Evolutionary conservation across 23 red algal genomes (phyloP).

Genomic region (Gracilaria vermiculophylla): DNA sequence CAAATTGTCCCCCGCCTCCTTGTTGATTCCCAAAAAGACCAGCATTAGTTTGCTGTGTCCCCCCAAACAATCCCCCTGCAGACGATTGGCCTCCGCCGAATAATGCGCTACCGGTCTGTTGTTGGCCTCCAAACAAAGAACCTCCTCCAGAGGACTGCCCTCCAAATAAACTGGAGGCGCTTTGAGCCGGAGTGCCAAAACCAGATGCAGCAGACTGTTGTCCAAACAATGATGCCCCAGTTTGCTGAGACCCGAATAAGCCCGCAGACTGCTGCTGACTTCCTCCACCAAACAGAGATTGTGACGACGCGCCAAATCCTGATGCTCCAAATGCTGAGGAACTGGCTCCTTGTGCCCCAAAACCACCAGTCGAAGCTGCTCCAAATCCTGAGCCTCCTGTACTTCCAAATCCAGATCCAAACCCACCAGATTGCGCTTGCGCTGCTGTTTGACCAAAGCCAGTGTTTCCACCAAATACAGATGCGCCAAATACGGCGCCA

Average conservation of each 20-base stretch:
- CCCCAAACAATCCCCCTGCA: background rate
- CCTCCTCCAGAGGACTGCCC: background rate
- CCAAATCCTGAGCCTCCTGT: background rate
- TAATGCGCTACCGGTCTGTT: constrained; percentile 2
- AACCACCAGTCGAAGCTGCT: background rate
- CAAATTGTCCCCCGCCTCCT: background rate
- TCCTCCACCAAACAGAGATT: constrained; percentile 34
- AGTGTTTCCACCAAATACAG: background rate
- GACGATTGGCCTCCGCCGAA: background rate
- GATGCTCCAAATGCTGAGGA: constrained; percentile 17
- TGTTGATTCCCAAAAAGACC: constrained; percentile 29
- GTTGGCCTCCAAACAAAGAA: constrained; percentile 10
- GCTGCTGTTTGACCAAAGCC: constrained; percentile 8
- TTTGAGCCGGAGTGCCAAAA: constrained; percentile 15
- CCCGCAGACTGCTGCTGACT: background rate
- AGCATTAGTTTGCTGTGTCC: background rate
- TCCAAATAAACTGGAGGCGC: constrained; percentile 35
- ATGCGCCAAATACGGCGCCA: background rate
- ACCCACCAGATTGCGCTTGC: background rate
- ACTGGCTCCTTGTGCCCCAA: background rate
- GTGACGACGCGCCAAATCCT: constrained; percentile 9
- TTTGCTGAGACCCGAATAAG: background rate
- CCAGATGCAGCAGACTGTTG: constrained; percentile 37
- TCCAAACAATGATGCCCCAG: background rate
- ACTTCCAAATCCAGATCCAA: background rate